phyloP scores from a whole-genome alignment of 371 early-diverging fungal genomes.

The Mycotypha africana region DNA sequence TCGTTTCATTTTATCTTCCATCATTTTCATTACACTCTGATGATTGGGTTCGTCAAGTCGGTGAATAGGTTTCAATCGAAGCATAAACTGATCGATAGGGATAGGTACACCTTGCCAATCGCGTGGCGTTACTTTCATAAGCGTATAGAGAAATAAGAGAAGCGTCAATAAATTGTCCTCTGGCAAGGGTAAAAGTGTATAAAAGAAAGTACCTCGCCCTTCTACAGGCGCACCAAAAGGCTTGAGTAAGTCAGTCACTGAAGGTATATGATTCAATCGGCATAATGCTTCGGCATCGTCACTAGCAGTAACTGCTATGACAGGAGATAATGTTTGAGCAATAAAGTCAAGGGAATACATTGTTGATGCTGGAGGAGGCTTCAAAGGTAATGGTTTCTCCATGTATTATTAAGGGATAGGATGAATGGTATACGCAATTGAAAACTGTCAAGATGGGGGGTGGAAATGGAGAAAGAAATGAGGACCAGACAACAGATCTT shows the following conservation, averaged over 20 bases:
- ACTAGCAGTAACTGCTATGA: constrained; percentile 71
- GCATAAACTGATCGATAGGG: constrained; percentile 57
- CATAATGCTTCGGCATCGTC: constrained; percentile 69
- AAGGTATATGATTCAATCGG: constrained; percentile 59
- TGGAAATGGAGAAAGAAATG: too few species aligned
- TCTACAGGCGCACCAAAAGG: constrained; percentile 83
- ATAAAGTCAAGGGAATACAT: constrained; percentile 49
- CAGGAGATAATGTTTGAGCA: constrained; percentile 62
- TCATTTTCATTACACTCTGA: constrained; percentile 46
- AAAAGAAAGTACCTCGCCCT: constrained; percentile 51
- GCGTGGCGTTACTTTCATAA: constrained; percentile 54
- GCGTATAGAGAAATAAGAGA: background rate
- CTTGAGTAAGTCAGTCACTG: constrained; percentile 67
- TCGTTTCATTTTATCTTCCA: constrained; percentile 54
- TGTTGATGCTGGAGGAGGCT: too few species aligned
- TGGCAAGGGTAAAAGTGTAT: background rate
- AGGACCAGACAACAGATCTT: too few species aligned
- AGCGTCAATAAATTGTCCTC: background rate
- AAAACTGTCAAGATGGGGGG: too few species aligned
- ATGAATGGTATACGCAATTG: too few species aligned
- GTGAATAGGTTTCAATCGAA: constrained; percentile 64
- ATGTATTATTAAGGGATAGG: background rate
- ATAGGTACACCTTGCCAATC: constrained; percentile 65
- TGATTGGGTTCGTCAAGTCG: constrained; percentile 57
- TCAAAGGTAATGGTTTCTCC: too few species aligned